A percentile compares a stretch with the other conserved stretches of the same genome.
Conservation (phyloP, 371 early-diverging fungal genomes). For the Dinochytrium kinnereticum region DNA sequence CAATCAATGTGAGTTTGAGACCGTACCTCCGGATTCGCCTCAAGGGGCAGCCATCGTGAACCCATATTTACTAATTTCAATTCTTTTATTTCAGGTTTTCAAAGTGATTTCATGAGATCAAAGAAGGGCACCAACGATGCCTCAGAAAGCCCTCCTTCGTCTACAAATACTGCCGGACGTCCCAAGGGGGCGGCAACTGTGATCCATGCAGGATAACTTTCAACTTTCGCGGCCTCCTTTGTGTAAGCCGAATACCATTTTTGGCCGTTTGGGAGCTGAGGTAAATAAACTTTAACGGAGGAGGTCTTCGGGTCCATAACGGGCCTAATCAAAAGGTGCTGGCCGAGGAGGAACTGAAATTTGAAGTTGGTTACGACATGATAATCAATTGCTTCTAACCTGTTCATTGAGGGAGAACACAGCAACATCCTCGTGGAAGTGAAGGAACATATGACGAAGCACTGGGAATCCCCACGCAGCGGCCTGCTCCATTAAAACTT, state of each 20-base stretch:
- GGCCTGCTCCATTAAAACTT: slow-evolving; percentile 52
- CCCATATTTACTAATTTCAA: too few relatives aligned
- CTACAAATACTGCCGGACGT: slow-evolving; percentile 47
- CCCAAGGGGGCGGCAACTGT: slow-evolving; percentile 16
- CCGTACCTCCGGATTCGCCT: slow-evolving; percentile 79
- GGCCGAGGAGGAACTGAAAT: slow-evolving; percentile 18
- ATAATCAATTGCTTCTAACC: background rate
- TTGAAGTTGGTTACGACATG: background rate
- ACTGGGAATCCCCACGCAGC: slow-evolving; percentile 59
- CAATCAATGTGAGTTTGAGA: slow-evolving; percentile 8
- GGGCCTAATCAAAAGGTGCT: slow-evolving; percentile 15
- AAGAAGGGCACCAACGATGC: too few relatives aligned
- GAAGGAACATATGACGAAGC: slow-evolving; percentile 56
- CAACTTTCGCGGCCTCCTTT: background rate
- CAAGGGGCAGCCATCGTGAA: slow-evolving; percentile 88
- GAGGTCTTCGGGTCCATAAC: background rate
- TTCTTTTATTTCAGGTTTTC: too few relatives aligned
- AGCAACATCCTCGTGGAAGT: slow-evolving; percentile 43
- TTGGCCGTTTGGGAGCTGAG: background rate
- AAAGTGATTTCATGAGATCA: too few relatives aligned
- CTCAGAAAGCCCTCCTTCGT: slow-evolving; percentile 32
- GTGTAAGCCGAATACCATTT: slow-evolving; percentile 1
- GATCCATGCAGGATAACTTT: slow-evolving; percentile 3
- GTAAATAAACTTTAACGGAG: slow-evolving; percentile 14
- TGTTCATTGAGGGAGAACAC: background rate